phyloP scores from a whole-genome alignment of 2,329 filamentous ascomycete genomes.

The Cordyceps farinosa region DNA sequence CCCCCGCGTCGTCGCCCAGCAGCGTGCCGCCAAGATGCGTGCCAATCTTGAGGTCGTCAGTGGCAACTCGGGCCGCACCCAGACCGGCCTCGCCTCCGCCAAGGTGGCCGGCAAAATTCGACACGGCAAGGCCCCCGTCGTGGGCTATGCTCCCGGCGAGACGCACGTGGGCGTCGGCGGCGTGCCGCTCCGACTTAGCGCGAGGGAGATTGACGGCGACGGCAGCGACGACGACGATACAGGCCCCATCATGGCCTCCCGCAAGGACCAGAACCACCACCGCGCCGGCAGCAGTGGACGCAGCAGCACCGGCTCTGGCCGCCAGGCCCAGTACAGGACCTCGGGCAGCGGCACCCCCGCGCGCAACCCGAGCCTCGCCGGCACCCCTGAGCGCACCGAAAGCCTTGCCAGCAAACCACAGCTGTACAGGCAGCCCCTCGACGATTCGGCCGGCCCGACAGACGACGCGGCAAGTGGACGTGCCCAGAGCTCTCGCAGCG shows the following conservation, averaged over 20 bases:
- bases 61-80: conserved; percentile 47
- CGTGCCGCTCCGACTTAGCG: conserved; percentile 86
- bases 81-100: conserved; percentile 58
- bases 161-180: conserved; percentile 73
- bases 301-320: conserved; percentile 60
- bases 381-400: conserved; percentile 53
- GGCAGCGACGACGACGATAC: conserved; percentile 72
- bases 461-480: conserved; percentile 46
- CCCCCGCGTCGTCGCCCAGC: conserved; percentile 74
- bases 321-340: conserved; percentile 48
- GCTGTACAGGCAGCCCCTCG: conserved; percentile 30
- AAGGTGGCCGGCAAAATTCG: conserved; percentile 81
- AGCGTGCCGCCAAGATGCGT: conserved; percentile 80
- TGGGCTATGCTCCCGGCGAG: conserved; percentile 72
- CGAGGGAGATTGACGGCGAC: conserved; percentile 90
- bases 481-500: conserved; percentile 50
- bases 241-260: conserved; percentile 39
- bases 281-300: conserved; percentile 70
- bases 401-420: conserved; percentile 43
- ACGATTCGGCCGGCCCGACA: conserved; percentile 25
- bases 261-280: conserved; percentile 47
- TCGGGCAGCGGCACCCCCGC: conserved; percentile 41
- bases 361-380: conserved; percentile 49
- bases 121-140: conserved; percentile 74
- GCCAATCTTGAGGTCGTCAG: conserved; percentile 79